phyloP scores from a whole-genome alignment of 148 eudicot genomes.

The Rheum nobile region DNA sequence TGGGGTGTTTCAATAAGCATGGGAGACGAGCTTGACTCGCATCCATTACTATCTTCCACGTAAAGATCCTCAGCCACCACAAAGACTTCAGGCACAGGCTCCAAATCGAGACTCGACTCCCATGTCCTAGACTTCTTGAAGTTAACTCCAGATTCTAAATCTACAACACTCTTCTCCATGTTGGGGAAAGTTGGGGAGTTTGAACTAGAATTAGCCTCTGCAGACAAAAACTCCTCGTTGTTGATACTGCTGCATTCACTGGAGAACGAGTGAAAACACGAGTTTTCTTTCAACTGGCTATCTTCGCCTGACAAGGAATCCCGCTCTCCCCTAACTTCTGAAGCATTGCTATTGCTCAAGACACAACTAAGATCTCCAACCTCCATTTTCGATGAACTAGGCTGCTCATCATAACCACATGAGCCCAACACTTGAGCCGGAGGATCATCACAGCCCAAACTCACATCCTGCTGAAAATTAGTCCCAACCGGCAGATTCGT shows the following conservation, averaged over 20 bases:
- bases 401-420: neutral
- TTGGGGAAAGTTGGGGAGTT: constrained; percentile 39
- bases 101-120: constrained; percentile 18
- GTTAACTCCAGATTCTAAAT: constrained; percentile 22
- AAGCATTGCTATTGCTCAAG: constrained; percentile 6
- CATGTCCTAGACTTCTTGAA: constrained; percentile 28
- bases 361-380: constrained; percentile 7
- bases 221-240: constrained; percentile 23
- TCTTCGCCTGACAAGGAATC: constrained; percentile 3
- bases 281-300: neutral
- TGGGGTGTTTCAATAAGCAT: constrained; percentile 20
- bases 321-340: neutral
- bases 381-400: constrained; percentile 3
- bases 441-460: neutral
- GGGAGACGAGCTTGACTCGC: constrained; percentile 21
- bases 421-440: neutral
- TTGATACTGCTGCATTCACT: constrained; percentile 16
- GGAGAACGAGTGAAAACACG: neutral
- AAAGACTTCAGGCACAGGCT: constrained; percentile 22
- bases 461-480: neutral
- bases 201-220: constrained; percentile 14
- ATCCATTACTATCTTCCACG: constrained; percentile 22
- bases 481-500: neutral
- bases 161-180: constrained; percentile 32
- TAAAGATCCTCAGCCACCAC: constrained; percentile 17